Evolutionary conservation across 2,329 filamentous ascomycete species (phyloP).

Genomic region (Penicillium sp.): DNA sequence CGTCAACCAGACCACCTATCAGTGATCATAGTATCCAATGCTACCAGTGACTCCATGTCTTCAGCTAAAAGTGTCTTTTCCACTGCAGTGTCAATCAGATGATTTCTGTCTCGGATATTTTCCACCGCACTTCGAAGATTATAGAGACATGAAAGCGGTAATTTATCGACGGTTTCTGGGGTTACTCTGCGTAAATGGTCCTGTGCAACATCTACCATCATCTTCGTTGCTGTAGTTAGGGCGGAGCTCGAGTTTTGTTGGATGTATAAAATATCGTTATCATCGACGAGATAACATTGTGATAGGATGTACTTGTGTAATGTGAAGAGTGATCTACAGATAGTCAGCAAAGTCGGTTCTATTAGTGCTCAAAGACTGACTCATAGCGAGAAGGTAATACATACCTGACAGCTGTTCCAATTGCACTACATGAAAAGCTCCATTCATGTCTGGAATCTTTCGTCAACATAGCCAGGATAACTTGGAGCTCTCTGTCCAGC

Average conservation of each 20-base stretch:
- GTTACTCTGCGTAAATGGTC: slow-evolving; percentile 1
- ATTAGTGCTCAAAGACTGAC: neutral
- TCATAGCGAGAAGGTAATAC: neutral
- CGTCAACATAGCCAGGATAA: neutral
- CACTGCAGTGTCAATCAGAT: neutral
- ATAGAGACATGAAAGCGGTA: slow-evolving; percentile 6
- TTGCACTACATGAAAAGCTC: neutral
- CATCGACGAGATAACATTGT: neutral
- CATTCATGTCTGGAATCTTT: neutral
- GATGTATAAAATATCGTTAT: neutral
- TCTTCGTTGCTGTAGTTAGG: slow-evolving; percentile 1
- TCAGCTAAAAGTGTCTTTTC: neutral
- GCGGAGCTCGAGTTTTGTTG: neutral
- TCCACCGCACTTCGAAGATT: slow-evolving; percentile 1
- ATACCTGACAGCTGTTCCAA: slow-evolving; percentile 5
- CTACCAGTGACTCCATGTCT: neutral
- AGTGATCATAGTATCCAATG: neutral
- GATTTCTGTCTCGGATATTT: neutral
- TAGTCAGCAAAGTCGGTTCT: neutral
- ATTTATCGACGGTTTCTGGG: neutral
- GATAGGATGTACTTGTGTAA: neutral
- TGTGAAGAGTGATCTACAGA: neutral
- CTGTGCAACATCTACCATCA: slow-evolving; percentile 5
- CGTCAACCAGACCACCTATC: neutral
- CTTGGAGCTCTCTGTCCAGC: neutral